A percentile compares a stretch with the other conserved stretches of the same genome.
phyloP scores from a whole-genome alignment of 2,329 filamentous ascomycete genomes.

The Colletotrichum theobromicola region DNA sequence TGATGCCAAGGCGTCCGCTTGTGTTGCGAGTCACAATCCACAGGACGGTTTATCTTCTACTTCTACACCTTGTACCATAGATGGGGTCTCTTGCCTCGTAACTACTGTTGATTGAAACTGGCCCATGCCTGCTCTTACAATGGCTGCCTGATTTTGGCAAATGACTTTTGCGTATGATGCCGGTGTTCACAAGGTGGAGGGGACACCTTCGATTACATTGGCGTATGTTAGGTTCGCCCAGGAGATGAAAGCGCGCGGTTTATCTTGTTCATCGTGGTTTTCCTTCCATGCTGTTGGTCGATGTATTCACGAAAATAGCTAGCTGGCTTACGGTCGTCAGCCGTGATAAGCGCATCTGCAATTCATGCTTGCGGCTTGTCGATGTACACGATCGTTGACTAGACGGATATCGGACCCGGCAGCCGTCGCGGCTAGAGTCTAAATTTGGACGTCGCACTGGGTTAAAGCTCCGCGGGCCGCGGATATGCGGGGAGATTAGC shows the following conservation, averaged over 20 bases:
- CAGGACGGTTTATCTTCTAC: background rate
- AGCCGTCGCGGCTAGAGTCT: background rate
- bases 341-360: background rate
- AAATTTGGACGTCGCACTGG: background rate
- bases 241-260: background rate
- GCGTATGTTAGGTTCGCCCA: background rate
- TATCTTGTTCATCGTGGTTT: background rate
- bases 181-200: background rate
- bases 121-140: background rate
- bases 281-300: background rate
- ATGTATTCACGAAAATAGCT: background rate
- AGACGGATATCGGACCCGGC: background rate
- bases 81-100: background rate
- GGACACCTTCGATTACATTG: background rate
- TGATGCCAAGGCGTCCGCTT: background rate
- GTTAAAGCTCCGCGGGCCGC: background rate
- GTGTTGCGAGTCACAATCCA: background rate
- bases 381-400: background rate
- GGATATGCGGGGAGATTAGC: background rate
- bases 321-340: background rate
- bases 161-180: background rate
- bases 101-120: background rate
- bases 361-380: background rate
- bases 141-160: background rate
- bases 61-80: background rate